Conservation (phyloP, 768 basidiomycete genomes). For the Lentinula lateritia region DNA sequence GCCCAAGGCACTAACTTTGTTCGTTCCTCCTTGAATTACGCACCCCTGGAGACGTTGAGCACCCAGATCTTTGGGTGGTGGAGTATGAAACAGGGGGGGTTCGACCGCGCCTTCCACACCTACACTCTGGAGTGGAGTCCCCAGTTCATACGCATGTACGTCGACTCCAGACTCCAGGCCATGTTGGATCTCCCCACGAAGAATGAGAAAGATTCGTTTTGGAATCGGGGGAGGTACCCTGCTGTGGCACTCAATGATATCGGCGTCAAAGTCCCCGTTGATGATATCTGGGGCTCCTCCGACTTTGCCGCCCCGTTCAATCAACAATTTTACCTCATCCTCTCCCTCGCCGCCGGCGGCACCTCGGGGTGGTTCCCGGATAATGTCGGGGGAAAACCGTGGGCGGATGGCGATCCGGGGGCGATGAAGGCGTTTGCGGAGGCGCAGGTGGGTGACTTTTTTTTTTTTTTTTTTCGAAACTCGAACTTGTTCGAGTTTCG, state of each 20-base stretch:
- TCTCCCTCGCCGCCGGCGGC: constrained; percentile 74
- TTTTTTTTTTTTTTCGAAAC: too few relatives aligned
- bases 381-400: constrained; percentile 64
- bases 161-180: constrained; percentile 64
- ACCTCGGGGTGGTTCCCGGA: constrained; percentile 92
- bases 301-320: constrained; percentile 76
- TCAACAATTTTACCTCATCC: constrained; percentile 75
- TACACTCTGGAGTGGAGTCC: constrained; percentile 77
- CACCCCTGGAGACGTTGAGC: constrained; percentile 39
- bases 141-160: constrained; percentile 65
- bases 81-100: constrained; percentile 45
- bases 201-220: too few relatives aligned
- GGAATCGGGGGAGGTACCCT: constrained; percentile 67
- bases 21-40: constrained; percentile 65
- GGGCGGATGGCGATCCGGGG: constrained; percentile 55
- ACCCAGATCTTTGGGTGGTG: constrained; percentile 62
- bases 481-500: neutral
- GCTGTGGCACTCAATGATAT: constrained; percentile 52
- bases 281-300: constrained; percentile 54
- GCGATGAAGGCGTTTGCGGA: constrained; percentile 70
- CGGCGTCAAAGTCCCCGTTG: constrained; percentile 39
- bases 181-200: constrained; percentile 53
- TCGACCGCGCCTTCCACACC: constrained; percentile 44
- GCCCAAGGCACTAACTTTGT: constrained; percentile 55
- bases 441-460: constrained; percentile 28